These are phyloP conservation scores for Keithomyces neogunnii DNA, from an alignment of 2,329 filamentous ascomycete genomes.

Conservation along the genomic window DNA sequence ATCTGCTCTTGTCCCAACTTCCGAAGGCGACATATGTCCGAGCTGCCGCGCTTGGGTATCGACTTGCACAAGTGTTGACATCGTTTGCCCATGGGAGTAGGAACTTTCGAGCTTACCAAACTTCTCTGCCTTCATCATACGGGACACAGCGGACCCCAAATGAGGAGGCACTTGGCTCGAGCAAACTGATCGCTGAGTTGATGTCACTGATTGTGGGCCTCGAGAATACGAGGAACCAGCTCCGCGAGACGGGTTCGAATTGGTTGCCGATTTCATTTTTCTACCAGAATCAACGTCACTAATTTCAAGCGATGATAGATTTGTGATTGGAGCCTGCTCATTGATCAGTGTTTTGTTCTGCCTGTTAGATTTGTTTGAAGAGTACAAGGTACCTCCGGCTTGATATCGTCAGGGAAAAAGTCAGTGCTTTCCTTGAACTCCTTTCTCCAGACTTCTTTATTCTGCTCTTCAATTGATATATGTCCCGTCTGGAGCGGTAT, in stretches of 20 bases:
- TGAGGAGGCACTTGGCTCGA: background rate
- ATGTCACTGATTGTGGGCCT: background rate
- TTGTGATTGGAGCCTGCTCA: conserved; percentile 19
- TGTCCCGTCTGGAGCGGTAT: conserved; percentile 23
- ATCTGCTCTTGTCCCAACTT: background rate
- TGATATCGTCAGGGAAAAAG: conserved; percentile 17
- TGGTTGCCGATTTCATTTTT: no score
- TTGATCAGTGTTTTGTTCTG: conserved; percentile 5
- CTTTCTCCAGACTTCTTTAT: conserved; percentile 7
- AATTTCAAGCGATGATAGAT: conserved; percentile 3
- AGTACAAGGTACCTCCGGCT: conserved; percentile 12
- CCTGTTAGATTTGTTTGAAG: background rate
- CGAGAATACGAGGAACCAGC: background rate
- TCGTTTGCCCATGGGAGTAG: background rate
- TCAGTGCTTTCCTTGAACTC: conserved; percentile 10
- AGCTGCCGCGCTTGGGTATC: background rate
- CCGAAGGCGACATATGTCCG: background rate
- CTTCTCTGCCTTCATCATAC: background rate
- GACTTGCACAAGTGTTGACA: background rate
- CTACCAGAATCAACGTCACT: background rate
- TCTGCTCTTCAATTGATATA: conserved; percentile 21
- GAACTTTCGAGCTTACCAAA: background rate
- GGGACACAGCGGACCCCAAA: background rate
- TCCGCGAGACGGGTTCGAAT: no score
- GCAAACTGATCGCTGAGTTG: background rate